These are phyloP conservation scores for Mikania micrantha DNA, from an alignment of 129 eudicot genomes.

Conservation along the genomic window DNA sequence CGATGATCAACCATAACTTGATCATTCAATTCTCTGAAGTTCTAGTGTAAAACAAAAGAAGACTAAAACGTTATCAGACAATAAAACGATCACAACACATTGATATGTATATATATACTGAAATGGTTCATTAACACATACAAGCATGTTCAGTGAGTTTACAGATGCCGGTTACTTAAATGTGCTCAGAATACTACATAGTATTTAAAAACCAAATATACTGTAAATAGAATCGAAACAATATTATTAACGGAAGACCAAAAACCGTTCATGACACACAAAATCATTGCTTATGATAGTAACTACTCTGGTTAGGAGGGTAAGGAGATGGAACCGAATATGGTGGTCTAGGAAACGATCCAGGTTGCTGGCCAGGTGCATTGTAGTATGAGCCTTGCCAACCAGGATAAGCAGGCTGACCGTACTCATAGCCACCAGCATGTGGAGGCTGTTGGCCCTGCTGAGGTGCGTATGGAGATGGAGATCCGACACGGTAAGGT, in stretches of 20 bases:
- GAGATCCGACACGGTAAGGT: slow-evolving; percentile 51
- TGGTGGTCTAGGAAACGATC: slow-evolving; percentile 75
- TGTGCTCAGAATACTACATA: slow-evolving; percentile 10
- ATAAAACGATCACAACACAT: slow-evolving; percentile 3
- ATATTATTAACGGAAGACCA: slow-evolving; percentile 15
- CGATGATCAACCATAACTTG: background rate
- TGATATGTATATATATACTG: too few relatives aligned
- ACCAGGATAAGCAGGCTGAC: slow-evolving; percentile 94
- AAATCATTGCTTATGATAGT: slow-evolving; percentile 57
- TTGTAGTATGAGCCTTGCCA: slow-evolving; percentile 92
- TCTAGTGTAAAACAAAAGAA: background rate
- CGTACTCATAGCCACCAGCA: slow-evolving; percentile 53
- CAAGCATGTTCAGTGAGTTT: background rate
- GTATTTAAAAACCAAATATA: background rate
- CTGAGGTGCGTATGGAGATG: slow-evolving; percentile 50
- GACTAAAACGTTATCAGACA: background rate
- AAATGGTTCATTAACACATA: background rate
- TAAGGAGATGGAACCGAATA: slow-evolving; percentile 63
- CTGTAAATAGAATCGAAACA: background rate
- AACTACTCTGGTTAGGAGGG: slow-evolving; percentile 83
- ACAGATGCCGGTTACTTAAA: background rate
- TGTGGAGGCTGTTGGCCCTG: slow-evolving; percentile 64
- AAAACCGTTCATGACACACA: slow-evolving; percentile 12
- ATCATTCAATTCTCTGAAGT: too few relatives aligned
- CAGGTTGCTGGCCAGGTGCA: slow-evolving; percentile 57